Evolutionary conservation across 2,329 filamentous ascomycete species (phyloP), one percentile per base, ranked within the genome.

Genomic region (Aspergillus clavatus): DNA sequence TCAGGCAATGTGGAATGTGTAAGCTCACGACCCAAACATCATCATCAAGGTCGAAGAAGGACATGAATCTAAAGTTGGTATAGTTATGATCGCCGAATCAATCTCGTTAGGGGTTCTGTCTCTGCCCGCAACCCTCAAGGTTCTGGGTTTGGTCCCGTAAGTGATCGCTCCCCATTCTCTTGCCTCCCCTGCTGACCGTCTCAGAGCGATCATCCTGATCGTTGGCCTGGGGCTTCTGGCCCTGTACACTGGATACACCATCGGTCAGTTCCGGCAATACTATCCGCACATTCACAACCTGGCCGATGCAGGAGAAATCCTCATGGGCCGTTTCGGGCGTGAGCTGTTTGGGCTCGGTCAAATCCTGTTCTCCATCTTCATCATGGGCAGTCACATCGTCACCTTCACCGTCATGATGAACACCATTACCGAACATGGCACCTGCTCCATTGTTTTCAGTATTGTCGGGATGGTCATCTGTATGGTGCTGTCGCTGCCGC

Each of bases 391-490:
- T n/a, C 85, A 88, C 65, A 76, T 84, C 45, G 68, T 87, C 51
- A 85, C 82, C 0, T 86, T 86, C 52, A 77, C 77, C 24, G 82
- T 86, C 55, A 83, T 83, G 62, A 78, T 86, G 65, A 81, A 81
- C 54, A 81, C 76, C 41, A 70, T 87, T 29, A 82, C 81, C 10
- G 67, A 79, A 2, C 75, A 84, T 49, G 77, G 73, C 0, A 74
- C 76, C 0, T 87, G 82, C 64, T 82, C 80, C 4, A 79, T 86
- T 44, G 70, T 80, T 1, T 86, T 80, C 67, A 77, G 74, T 6
- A 68, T 80, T n/a, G 68, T 82, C 2, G 82, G 80, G 0, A 58
- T 83, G 43, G 56, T 75, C 2, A 59, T 86, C 7, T 83, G 78
- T 52, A 76, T 81, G 60, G 48, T 79, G 6, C 72, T 80, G 8